Conservation (phyloP, 306 rosid genomes). For the Dryas drummondii region DNA sequence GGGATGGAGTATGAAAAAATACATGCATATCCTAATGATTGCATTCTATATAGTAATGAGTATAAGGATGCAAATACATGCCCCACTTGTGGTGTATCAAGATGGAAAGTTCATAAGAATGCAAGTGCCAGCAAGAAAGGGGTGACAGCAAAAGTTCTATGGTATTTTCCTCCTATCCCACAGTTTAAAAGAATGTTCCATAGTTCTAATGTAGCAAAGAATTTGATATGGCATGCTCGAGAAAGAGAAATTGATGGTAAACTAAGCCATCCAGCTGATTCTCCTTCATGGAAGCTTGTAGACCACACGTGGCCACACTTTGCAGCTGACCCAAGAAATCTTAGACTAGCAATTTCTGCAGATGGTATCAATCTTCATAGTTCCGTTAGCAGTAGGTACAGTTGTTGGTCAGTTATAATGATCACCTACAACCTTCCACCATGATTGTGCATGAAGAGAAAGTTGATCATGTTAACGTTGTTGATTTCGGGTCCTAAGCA, state of each 20-base stretch:
- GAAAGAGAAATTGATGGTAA: background rate
- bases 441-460: background rate
- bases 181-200: background rate
- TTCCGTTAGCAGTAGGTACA: background rate
- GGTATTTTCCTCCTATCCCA: background rate
- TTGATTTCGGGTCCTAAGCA: constrained; percentile 4
- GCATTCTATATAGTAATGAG: background rate
- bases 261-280: background rate
- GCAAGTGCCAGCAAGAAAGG: background rate
- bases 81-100: background rate
- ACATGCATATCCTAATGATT: constrained; percentile 7
- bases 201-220: background rate
- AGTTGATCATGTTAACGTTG: background rate
- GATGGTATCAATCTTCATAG: constrained; percentile 11
- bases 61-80: background rate
- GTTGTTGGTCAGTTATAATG: constrained; percentile 1
- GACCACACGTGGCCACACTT: background rate
- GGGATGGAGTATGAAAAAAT: constrained; percentile 6
- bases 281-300: background rate
- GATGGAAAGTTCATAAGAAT: background rate
- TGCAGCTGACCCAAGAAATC: background rate
- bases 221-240: background rate
- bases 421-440: too few species aligned
- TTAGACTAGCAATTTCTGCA: background rate
- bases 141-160: background rate